Base-by-base conservation (phyloP, 208 protist genomes). In the Leishmania martiniquensis region DNA sequence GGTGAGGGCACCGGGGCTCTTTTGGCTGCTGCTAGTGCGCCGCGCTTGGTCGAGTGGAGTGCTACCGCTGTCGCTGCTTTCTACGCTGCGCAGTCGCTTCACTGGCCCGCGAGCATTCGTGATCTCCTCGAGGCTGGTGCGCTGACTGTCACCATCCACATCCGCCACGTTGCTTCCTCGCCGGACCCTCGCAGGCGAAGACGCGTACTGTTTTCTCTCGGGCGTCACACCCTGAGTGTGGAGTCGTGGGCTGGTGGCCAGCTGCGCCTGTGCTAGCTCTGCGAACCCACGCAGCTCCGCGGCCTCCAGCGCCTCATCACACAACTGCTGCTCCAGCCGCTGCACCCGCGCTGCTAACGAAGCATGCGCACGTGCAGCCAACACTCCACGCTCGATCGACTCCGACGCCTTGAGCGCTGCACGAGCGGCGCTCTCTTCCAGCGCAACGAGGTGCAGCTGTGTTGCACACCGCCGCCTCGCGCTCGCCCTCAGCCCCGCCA, bases 261-360 rank as follows among this genome's bases (percentile, higher is more conserved):
- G 84, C 20, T 86, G 82, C 55, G 80, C 80, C 77, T 90, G 83
- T 15, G 90, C 91, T 32, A 86, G 57, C 77, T 85, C 66, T 62
- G 91, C 87, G 37, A 86, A 88, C 37, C 74, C 66, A 9, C 82
- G 88, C 77, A 94, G 72, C 57, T 83, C 78, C 39, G 77, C 72
- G 4, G 85, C 85, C 20, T 72, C 72, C 12, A 76, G 73, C 20
- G 70, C 65, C 55, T 83, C 80, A 12, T 80, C 86, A 9, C 22
- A 32, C 47, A 90, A 66, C 29, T 37, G 59, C 25, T 59, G 54
- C 29, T 87, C 82, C 34, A 83, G 51, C 7, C 32, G 17, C n/a
- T 25, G 32, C 20, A 75, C 60, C 12, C 72, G 72, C 32, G 60
- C 52, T 4, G 72, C 37, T 4, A 83, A 72, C 5, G 5, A 39